phyloP scores from a whole-genome alignment of 1,284 basidiomycete species.

The Tilletia indica region DNA sequence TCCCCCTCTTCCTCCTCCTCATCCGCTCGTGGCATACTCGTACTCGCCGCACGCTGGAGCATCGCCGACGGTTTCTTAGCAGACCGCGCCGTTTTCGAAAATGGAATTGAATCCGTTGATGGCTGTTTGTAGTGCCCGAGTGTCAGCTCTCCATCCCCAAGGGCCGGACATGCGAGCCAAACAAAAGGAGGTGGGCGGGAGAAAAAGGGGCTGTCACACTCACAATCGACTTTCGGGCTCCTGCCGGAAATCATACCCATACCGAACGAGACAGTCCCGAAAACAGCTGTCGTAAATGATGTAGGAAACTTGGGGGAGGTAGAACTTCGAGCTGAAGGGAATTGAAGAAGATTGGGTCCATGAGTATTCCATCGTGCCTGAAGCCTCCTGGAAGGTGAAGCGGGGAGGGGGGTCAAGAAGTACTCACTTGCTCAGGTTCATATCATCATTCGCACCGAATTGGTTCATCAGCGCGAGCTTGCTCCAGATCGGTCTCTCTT shows the following conservation, averaged over 20 bases:
- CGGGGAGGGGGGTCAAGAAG: background rate
- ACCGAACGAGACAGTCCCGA: slow-evolving; percentile 81
- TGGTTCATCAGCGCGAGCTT: slow-evolving; percentile 79
- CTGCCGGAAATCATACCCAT: slow-evolving; percentile 83
- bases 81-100: background rate
- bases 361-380: background rate
- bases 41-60: background rate
- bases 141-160: background rate
- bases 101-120: slow-evolving; percentile 10
- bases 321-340: slow-evolving; percentile 56
- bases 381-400: background rate
- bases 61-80: background rate
- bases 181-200: no score
- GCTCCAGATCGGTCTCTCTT: slow-evolving; percentile 82
- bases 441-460: slow-evolving; percentile 67
- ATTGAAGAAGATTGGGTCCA: background rate
- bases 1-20: background rate
- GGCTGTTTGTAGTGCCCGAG: background rate
- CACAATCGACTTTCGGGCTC: slow-evolving; percentile 68
- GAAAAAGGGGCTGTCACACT: background rate
- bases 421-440: slow-evolving; percentile 64
- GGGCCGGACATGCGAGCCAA: slow-evolving; percentile 6
- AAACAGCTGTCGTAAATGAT: slow-evolving; percentile 91
- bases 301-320: slow-evolving; percentile 64
- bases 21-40: no score